Base-by-base conservation (phyloP, 805 yeast species). In the Lipomyces lipofer region DNA sequence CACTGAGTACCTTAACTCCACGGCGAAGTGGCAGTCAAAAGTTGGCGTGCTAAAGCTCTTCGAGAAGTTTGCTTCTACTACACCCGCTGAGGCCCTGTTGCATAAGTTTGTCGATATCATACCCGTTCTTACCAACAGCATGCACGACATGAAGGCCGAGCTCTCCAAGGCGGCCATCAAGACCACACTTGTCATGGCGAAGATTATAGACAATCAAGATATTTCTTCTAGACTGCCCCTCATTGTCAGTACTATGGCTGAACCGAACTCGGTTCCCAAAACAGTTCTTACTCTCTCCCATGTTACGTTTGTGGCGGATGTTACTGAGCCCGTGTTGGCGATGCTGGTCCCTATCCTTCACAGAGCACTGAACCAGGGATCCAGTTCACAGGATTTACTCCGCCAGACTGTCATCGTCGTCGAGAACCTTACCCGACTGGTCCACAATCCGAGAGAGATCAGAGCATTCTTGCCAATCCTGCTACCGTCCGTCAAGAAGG, bases 301-400 rank as follows among this genome's bases (percentile, higher is more conserved):
- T 38, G 97, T 92, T 51, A 94, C 99, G 0, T 92, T 92, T 71
- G 98, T 92, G 47, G 96, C 99, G 44, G 99, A 94, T 75, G 99
- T 92, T 60, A 94, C 97, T 13, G 98, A 91, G 75, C 95, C 98
- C 4, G 95, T 95, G 3, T 77, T 92, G 64, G 81, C 98, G 7
- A 74, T 92, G 53, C 77, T 92, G 67, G 97, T 88, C 43, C 99
- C 99, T 44, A 91, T 91, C 63, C 80, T 92, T 66, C 90, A 83
- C 69, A 88, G 91, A 70, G 92, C 98, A 2, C 78, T 92, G 67
- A 82, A 86, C 75, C 81, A 92, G 36, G 57, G 56, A 10, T 72
- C 78, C 1, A 85, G 96, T 0, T 86, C 97, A 17, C 97, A 94
- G 74, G 98, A 92, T 69, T 95, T 92, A 71, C 80, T 94, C 65